Conservation (phyloP, 257 asterid species). For the Anisodus tanguticus region DNA sequence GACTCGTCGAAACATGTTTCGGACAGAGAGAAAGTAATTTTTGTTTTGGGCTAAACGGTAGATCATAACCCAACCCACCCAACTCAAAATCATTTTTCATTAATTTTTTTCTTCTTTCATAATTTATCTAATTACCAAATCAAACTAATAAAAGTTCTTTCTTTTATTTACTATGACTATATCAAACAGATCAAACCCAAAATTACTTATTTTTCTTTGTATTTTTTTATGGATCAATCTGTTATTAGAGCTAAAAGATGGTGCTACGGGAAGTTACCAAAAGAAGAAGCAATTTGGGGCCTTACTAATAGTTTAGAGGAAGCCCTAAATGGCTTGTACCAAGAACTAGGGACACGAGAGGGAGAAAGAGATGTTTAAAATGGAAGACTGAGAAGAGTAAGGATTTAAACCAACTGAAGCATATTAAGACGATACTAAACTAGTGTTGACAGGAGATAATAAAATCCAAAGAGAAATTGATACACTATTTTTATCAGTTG, state of each 20-base stretch:
- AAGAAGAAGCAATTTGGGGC: background rate
- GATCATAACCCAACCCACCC: background rate
- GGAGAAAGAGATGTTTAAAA: slow-evolving; percentile 10
- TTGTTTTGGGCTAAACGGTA: background rate
- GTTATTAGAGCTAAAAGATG: background rate
- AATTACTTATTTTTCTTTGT: background rate
- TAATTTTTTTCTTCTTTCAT: background rate
- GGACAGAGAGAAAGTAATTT: too few species aligned
- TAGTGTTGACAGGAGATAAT: background rate
- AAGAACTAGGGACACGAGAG: background rate
- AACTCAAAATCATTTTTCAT: slow-evolving; percentile 14
- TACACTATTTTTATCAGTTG: background rate
- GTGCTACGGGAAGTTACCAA: background rate
- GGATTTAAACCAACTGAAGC: background rate
- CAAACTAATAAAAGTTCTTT: too few species aligned
- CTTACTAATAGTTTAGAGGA: background rate
- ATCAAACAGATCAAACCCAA: background rate
- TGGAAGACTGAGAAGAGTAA: background rate
- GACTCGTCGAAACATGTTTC: too few species aligned
- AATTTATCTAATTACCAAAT: background rate
- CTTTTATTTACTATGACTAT: background rate
- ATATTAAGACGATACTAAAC: background rate
- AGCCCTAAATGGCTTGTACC: slow-evolving; percentile 1
- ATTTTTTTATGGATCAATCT: background rate
- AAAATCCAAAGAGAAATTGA: background rate